Evolutionary conservation across 176 grass and related monocot genomes (phyloP), one percentile per base, ranked within the genome.

Genomic region (Elaeis guineensis): DNA sequence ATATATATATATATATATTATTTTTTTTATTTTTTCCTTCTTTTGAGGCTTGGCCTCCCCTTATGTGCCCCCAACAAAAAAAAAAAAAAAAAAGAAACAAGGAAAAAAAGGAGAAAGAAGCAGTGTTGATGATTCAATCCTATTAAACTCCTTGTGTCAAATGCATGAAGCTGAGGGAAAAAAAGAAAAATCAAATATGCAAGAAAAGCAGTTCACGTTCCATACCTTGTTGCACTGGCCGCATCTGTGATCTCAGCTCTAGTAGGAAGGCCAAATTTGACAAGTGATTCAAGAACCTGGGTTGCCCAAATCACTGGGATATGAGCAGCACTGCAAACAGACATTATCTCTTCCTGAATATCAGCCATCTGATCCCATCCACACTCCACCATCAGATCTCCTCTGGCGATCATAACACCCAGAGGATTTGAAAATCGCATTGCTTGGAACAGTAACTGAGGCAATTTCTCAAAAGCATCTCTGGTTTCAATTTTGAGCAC

Each of bases 221-320:
- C 6, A 32, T 12, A 61, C 69, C 23, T 61, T 44, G 51, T 35
- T 44, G 44, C 69, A 51, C 23, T 52, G 57, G 44, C 69, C 49
- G 60, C 18, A 9, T 71, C 69, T 8, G 69, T 71, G 69, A 71
- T 61, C 69, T 71, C 69, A 19, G 69, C 56, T 71, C 69, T 71
- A 16, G 69, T 71, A 51, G 69, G 69, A 51, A 60, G 51, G 2
- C 69, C 56, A 26, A 25, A 51, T 51, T 71, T 71, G 17, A 50
- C 28, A 28, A 71, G 69, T 15, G 69, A 71, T 28, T 71, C 48
- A 26, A 71, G 56, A 29, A 71, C 56, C 22, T 61, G 69, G 14
- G 69, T 71, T 28, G 69, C 57, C 69, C 69, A 71, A 29, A 52
- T 71, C 39, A 61, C 69, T 26, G 69, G 57, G 23, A 71, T 24